These are phyloP conservation scores for Exophiala lecanii-corni DNA, from an alignment of 2,329 filamentous ascomycete species.

Conservation along the genomic window DNA sequence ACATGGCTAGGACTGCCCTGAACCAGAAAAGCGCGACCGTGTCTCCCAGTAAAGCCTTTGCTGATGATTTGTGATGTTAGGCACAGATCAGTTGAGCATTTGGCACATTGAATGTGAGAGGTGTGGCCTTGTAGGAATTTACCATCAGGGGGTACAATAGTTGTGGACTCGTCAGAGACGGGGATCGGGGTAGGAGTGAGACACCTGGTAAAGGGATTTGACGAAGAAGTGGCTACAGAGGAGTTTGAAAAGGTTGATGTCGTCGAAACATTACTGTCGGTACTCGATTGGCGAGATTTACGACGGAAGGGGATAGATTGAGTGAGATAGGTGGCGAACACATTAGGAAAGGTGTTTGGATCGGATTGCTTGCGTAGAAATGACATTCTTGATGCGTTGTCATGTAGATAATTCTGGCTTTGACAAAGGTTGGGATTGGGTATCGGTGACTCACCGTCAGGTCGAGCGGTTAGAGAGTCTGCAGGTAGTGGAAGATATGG, in stretches of 20 bases:
- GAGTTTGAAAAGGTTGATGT: slow-evolving; percentile 26
- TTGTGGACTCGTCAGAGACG: slow-evolving; percentile 9
- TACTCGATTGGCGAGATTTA: slow-evolving; percentile 36
- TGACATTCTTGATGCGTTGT: slow-evolving; percentile 20
- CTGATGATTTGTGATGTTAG: slow-evolving; percentile 56
- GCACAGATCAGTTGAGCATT: slow-evolving; percentile 56
- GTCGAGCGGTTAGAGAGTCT: too few species aligned
- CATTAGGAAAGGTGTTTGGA: slow-evolving; percentile 28
- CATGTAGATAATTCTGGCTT: too few species aligned
- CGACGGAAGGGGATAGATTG: slow-evolving; percentile 45
- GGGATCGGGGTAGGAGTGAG: slow-evolving; percentile 20
- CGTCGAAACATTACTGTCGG: slow-evolving; percentile 34
- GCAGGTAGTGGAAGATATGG: too few species aligned
- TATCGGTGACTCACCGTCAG: too few species aligned
- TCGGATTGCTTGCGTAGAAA: slow-evolving; percentile 24
- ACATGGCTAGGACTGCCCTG: slow-evolving; percentile 26
- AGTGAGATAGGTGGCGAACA: slow-evolving; percentile 51
- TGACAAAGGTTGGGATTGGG: too few species aligned
- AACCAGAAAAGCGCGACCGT: slow-evolving; percentile 61
- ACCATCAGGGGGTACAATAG: slow-evolving; percentile 24
- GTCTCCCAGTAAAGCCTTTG: slow-evolving; percentile 62
- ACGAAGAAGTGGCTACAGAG: slow-evolving; percentile 18
- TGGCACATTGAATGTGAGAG: slow-evolving; percentile 55
- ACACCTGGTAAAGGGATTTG: slow-evolving; percentile 25
- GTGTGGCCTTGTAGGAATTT: slow-evolving; percentile 44